phyloP scores from a whole-genome alignment of 176 grass and related monocot species.

The Poa pratensis region DNA sequence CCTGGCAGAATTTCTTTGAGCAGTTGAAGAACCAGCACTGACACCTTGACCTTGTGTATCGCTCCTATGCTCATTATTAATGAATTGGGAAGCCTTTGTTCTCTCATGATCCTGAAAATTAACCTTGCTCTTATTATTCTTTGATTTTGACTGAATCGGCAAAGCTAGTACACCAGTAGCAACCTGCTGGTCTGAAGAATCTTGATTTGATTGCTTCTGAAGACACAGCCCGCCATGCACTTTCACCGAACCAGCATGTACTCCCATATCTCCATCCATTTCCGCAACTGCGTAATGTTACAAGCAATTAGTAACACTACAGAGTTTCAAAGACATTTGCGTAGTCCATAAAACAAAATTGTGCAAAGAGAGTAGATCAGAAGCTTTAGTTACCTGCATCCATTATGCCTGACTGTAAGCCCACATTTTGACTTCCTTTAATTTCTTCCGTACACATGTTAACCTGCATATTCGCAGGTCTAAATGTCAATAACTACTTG shows the following conservation, averaged over 20 bases:
- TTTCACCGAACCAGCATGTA: slow-evolving; percentile 36
- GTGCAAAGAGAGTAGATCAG: background rate
- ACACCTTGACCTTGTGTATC: slow-evolving; percentile 31
- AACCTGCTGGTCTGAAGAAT: slow-evolving; percentile 49
- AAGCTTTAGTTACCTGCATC: slow-evolving; percentile 50
- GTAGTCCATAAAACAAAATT: slow-evolving; percentile 28
- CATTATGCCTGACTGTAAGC: slow-evolving; percentile 30
- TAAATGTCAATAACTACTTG: background rate
- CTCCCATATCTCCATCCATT: slow-evolving; percentile 36
- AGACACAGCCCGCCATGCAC: slow-evolving; percentile 30
- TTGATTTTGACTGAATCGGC: slow-evolving; percentile 41
- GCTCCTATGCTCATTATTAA: slow-evolving; percentile 37
- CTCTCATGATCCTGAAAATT: slow-evolving; percentile 35
- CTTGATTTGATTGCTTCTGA: slow-evolving; percentile 48
- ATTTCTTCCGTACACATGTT: slow-evolving; percentile 48
- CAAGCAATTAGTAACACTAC: slow-evolving; percentile 44
- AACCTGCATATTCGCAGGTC: slow-evolving; percentile 47
- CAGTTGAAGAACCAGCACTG: slow-evolving; percentile 24
- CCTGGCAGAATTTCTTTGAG: slow-evolving; percentile 45
- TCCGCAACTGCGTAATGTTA: slow-evolving; percentile 54
- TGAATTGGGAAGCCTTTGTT: slow-evolving; percentile 31
- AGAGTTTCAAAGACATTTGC: slow-evolving; percentile 23
- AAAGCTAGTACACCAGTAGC: slow-evolving; percentile 42
- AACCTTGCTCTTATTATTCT: slow-evolving; percentile 42
- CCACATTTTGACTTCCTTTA: slow-evolving; percentile 49